Conservation (phyloP, 2,329 filamentous ascomycete genomes). For the Aureobasidium sp. region DNA sequence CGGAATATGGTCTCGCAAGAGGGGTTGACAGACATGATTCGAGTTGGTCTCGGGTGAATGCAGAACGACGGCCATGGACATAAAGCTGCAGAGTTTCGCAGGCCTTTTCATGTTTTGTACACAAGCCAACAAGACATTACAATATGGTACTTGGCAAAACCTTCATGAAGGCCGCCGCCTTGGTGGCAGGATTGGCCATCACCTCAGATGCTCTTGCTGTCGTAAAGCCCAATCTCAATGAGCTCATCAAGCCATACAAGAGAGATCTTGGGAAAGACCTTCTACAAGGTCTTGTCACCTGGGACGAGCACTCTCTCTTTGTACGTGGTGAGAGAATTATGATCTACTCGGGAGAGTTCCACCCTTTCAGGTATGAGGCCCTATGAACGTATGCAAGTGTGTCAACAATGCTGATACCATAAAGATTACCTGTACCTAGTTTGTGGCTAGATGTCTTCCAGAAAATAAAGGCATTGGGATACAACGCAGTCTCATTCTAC, state of each 20-base stretch:
- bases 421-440: slow-evolving; percentile 50
- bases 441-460: slow-evolving; percentile 68
- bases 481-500: slow-evolving; percentile 74
- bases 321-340: slow-evolving; percentile 62
- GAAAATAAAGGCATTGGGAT: slow-evolving; percentile 73
- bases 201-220: slow-evolving; percentile 36
- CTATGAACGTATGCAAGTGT: no score
- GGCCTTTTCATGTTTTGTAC: background rate
- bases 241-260: slow-evolving; percentile 42
- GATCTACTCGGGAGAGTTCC: slow-evolving; percentile 66
- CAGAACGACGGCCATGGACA: background rate
- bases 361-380: slow-evolving; percentile 47
- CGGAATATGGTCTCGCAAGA: background rate
- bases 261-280: slow-evolving; percentile 42
- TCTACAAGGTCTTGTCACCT: slow-evolving; percentile 56
- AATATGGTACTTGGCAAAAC: slow-evolving; percentile 22
- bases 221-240: slow-evolving; percentile 39
- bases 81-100: background rate
- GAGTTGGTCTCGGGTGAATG: slow-evolving; percentile 9
- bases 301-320: slow-evolving; percentile 60
- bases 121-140: background rate
- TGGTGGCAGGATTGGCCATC: slow-evolving; percentile 17
- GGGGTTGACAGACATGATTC: background rate
- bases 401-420: background rate
- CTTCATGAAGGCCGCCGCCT: slow-evolving; percentile 19